Evolutionary conservation across 805 yeast genomes (phyloP), one percentile per base, ranked within the genome.

Genomic region (Wickerhamiella musiphila): DNA sequence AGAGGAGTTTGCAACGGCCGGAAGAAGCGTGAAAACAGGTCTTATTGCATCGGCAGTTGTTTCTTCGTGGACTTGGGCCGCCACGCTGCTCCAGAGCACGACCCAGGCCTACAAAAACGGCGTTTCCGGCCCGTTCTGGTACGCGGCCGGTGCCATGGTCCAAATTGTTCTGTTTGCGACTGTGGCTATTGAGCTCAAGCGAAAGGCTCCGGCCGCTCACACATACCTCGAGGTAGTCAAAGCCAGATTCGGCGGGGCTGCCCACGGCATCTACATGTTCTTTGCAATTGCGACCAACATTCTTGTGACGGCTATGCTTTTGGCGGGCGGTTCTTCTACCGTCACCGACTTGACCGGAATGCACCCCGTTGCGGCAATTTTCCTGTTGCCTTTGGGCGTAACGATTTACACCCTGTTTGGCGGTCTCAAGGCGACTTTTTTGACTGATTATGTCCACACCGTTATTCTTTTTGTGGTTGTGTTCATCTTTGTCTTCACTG

Each of bases 51-150:
- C 93, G 6, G 93, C 94, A 6, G 94, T 84, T 19, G 94, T 83
- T 6, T 73, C 86, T 9, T 73, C 86, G 6, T 84, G 96, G 96
- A 82, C 94, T 7, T 75, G 83, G 83, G 78, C 78, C n/a, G 79
- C 82, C 3, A 78, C 92, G 2, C 56, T 78, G 29, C 59, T 78
- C 20, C 73, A 72, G 23, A 71, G 82, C 2, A 70, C 92, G 1
- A 69, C 93, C 14, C 83, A 77, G 51, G 79, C 79, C 15, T 83
- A 78, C 54, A 58, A 58, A 26, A 63, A 71, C 36, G 96, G 96
- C 46, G 68, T 84, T 5, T 58, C 73, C 21, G 93, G 93, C 29
- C 76, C 86, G 10, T 73, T 66, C 48, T 77, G 71, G 57, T 84
- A 84, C 51, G 94, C 93, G 6, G 69, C 90, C 3, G 96, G 95